Evolutionary conservation across 495 filamentous ascomycete species (phyloP).

Genomic region (Venustampulla echinocandica): DNA sequence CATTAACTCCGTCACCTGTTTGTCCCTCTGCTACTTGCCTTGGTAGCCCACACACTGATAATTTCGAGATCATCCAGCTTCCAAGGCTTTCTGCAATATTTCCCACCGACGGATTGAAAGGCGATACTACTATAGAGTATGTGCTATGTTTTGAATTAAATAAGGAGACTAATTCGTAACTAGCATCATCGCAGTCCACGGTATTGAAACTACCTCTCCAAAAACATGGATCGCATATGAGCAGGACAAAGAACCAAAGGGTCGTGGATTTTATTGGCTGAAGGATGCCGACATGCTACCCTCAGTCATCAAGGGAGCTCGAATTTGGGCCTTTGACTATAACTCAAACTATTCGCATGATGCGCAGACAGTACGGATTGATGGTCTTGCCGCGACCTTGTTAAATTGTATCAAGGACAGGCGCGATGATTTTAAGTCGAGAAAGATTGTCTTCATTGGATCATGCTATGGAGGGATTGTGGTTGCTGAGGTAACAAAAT

Average conservation of each 20-base stretch:
- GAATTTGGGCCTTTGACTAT: slow-evolving; percentile 25
- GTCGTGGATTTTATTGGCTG: slow-evolving; percentile 23
- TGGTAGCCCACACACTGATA: no score
- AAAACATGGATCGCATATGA: slow-evolving; percentile 15
- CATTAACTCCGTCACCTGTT: no score
- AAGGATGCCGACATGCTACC: slow-evolving; percentile 25
- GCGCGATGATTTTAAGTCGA: slow-evolving; percentile 3
- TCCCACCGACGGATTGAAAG: neutral
- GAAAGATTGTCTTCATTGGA: slow-evolving; percentile 24
- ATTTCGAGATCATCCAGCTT: neutral
- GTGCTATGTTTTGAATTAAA: neutral
- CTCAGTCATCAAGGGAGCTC: slow-evolving; percentile 12
- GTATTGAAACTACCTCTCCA: slow-evolving; percentile 19
- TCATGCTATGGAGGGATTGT: slow-evolving; percentile 19
- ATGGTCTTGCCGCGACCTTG: neutral
- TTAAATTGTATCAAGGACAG: neutral
- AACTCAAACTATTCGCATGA: slow-evolving; percentile 18
- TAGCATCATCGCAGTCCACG: slow-evolving; percentile 24
- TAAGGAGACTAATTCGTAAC: neutral
- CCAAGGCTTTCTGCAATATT: neutral
- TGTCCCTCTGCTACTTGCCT: no score
- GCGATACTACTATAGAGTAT: neutral
- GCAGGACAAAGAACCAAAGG: neutral
- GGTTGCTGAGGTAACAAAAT: slow-evolving; percentile 16
- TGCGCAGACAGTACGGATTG: slow-evolving; percentile 2